Evolutionary conservation across 108 stramenopile species (phyloP).

Genomic region (Bacterosira constricta): DNA sequence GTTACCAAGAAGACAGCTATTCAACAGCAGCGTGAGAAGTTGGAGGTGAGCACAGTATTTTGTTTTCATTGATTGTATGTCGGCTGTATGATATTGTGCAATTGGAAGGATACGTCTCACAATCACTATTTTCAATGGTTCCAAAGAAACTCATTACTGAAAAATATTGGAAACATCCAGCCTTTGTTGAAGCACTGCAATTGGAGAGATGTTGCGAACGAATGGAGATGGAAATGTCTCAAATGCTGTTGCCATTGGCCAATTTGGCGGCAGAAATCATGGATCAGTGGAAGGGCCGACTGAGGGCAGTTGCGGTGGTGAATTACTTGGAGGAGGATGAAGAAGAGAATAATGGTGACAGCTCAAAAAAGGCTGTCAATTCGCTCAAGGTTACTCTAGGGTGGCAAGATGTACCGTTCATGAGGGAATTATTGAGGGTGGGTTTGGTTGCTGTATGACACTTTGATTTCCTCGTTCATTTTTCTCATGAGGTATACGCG

Average conservation of each 20-base stretch:
- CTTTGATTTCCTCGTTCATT: not conserved
- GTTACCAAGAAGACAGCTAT: slow-evolving; percentile 11
- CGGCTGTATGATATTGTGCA: too few relatives aligned
- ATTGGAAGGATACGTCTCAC: too few relatives aligned
- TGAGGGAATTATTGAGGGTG: slow-evolving; percentile 71
- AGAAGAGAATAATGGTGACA: not conserved
- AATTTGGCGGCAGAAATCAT: slow-evolving; percentile 71
- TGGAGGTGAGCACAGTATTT: not conserved
- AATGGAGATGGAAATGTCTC: slow-evolving; percentile 76
- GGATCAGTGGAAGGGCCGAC: slow-evolving; percentile 57
- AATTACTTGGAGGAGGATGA: slow-evolving; percentile 41
- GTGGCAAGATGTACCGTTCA: slow-evolving; percentile 48
- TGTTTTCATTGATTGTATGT: too few relatives aligned
- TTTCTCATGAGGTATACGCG: too few relatives aligned
- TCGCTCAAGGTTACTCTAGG: slow-evolving; percentile 21
- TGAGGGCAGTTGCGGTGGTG: slow-evolving; percentile 62
- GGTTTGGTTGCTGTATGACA: slow-evolving; percentile 8
- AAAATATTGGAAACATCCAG: slow-evolving; percentile 64
- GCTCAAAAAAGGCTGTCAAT: slow-evolving; percentile 1
- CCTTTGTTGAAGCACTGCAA: slow-evolving; percentile 71
- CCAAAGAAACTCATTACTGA: slow-evolving; percentile 46
- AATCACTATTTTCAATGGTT: too few relatives aligned
- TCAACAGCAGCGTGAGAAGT: slow-evolving; percentile 19
- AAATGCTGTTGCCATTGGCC: slow-evolving; percentile 70
- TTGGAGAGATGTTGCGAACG: slow-evolving; percentile 72